These are phyloP conservation scores for Chalciporus piperatus DNA, from an alignment of 768 basidiomycete genomes.

Conservation along the genomic window DNA sequence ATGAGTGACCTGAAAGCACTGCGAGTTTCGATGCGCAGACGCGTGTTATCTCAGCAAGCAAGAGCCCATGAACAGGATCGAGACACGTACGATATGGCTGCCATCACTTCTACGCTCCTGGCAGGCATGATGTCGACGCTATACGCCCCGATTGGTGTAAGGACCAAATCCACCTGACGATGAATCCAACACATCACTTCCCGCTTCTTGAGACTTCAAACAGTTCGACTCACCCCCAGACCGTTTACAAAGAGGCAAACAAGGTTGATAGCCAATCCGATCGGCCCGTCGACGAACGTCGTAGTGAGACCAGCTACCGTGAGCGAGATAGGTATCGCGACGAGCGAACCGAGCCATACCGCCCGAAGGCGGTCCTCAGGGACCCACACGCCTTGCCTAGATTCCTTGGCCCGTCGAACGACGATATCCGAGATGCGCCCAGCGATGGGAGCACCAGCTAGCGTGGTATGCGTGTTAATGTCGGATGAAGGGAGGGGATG, in stretches of 20 bases:
- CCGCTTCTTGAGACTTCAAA: background rate
- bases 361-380: conserved; percentile 69
- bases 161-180: conserved; percentile 51
- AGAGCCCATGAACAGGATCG: background rate
- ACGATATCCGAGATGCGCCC: conserved; percentile 58
- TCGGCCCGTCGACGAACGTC: conserved; percentile 44
- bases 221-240: conserved; percentile 47
- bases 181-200: background rate
- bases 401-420: conserved; percentile 45
- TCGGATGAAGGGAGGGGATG: background rate
- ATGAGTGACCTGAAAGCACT: conserved; percentile 26
- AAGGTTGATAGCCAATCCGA: conserved; percentile 51
- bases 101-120: conserved; percentile 62
- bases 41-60: too few species aligned
- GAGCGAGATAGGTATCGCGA: conserved; percentile 54
- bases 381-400: conserved; percentile 55
- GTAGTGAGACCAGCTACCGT: conserved; percentile 49
- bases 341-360: conserved; percentile 41
- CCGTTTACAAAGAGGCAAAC: conserved; percentile 62
- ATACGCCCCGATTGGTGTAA: conserved; percentile 57
- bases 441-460: conserved; percentile 59
- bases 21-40: too few species aligned
- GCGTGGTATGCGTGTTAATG: background rate
- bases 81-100: conserved; percentile 48
- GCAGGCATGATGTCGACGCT: conserved; percentile 57